These are phyloP conservation scores for Scheffersomyces quercinus DNA, from an alignment of 1,139 yeast species.

Conservation along the genomic window DNA sequence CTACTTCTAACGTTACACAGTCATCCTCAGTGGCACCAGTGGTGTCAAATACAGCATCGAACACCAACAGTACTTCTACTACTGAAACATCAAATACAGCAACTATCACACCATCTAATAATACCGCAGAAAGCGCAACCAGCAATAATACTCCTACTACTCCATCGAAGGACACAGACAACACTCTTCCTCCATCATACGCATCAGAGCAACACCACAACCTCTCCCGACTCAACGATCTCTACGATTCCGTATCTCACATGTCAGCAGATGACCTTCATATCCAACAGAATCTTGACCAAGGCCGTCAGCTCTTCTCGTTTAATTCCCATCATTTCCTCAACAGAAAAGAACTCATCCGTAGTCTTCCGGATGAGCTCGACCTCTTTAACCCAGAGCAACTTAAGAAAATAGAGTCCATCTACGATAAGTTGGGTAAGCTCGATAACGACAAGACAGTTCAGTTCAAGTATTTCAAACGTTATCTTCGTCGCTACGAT, in stretches of 20 bases:
- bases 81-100: not conserved
- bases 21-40: not conserved
- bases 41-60: not conserved
- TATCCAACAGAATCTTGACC: constrained; percentile 40
- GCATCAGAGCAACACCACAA: constrained; percentile 7
- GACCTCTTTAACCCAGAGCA: constrained; percentile 28
- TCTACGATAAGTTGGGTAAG: constrained; percentile 32
- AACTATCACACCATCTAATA: not conserved
- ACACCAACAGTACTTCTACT: not conserved
- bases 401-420: constrained; percentile 29
- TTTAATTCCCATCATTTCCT: constrained; percentile 38
- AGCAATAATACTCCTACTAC: not conserved
- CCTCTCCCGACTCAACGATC: constrained; percentile 8
- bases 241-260: constrained; percentile 34
- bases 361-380: constrained; percentile 39
- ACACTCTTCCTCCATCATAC: not conserved
- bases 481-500: constrained; percentile 31
- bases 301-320: constrained; percentile 36
- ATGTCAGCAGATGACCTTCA: constrained; percentile 42
- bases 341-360: constrained; percentile 35
- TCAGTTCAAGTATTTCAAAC: constrained; percentile 39
- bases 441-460: constrained; percentile 42
- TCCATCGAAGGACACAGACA: not conserved
- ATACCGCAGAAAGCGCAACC: not conserved
- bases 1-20: not conserved